Percentiles rank a stretch among this genome's conserved stretches.
These are phyloP conservation scores for Calonectria honghensis DNA, from an alignment of 2,329 filamentous ascomycete species.

Conservation along the genomic window DNA sequence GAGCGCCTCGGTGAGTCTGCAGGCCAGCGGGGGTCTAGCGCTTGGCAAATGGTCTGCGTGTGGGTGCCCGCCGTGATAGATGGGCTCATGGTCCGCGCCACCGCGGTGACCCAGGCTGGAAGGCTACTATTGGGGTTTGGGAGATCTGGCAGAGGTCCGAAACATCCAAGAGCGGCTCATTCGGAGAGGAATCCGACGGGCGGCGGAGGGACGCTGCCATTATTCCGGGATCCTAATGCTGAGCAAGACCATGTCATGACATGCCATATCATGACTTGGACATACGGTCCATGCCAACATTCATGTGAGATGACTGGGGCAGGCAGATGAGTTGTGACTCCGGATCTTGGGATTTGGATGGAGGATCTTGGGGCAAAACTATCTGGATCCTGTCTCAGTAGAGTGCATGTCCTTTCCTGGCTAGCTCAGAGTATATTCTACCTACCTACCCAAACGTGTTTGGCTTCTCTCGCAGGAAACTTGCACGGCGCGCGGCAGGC, in stretches of 20 bases:
- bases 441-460: conserved; percentile 1
- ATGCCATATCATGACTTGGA: conserved; percentile 44
- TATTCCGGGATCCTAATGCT: conserved; percentile 46
- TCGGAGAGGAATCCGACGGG: conserved; percentile 48
- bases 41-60: conserved; percentile 45
- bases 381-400: conserved; percentile 44
- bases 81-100: conserved; percentile 51
- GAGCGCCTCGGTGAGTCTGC: conserved; percentile 54
- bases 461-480: conserved; percentile 20
- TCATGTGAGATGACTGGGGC: conserved; percentile 41
- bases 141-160: conserved; percentile 21
- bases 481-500: conserved; percentile 26
- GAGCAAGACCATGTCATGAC: conserved; percentile 43
- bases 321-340: conserved; percentile 39
- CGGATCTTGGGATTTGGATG: conserved; percentile 47
- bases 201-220: conserved; percentile 40
- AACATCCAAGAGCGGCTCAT: conserved; percentile 35
- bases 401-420: conserved; percentile 44
- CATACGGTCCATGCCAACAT: conserved; percentile 40
- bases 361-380: conserved; percentile 40
- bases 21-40: conserved; percentile 39
- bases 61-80: conserved; percentile 42
- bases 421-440: conserved; percentile 18
- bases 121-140: conserved; percentile 25
- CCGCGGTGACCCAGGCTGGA: conserved; percentile 45